These are phyloP conservation scores for Zoysia japonica DNA, from an alignment of 176 grass and related monocot species.

Conservation along the genomic window DNA sequence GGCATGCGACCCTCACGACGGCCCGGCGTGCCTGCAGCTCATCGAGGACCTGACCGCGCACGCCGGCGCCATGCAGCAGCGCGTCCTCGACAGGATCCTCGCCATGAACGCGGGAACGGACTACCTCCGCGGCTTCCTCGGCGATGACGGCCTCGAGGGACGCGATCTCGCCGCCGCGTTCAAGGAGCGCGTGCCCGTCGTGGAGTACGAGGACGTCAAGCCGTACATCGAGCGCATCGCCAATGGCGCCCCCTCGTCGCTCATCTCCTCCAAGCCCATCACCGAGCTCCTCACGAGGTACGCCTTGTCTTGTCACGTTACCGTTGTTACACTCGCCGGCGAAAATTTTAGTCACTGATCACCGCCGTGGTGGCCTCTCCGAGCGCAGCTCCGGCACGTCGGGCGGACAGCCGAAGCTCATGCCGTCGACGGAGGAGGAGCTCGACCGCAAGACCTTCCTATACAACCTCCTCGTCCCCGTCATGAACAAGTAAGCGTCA, in stretches of 20 bases:
- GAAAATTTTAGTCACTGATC: not conserved
- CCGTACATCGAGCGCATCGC: conserved; percentile 74
- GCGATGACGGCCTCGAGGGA: not conserved
- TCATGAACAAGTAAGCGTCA: conserved; percentile 63
- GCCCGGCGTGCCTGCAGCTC: conserved; percentile 46
- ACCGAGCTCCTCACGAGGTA: conserved; percentile 82
- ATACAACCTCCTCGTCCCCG: conserved; percentile 69
- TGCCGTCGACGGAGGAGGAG: conserved; percentile 76
- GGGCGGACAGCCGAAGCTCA: conserved; percentile 73
- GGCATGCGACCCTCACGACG: conserved; percentile 54
- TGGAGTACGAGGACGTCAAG: conserved; percentile 77
- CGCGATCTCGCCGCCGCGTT: conserved; percentile 32
- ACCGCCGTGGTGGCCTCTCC: not conserved
- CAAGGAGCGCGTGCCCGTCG: conserved; percentile 59
- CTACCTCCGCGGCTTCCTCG: conserved; percentile 63
- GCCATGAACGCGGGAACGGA: conserved; percentile 56
- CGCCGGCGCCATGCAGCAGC: conserved; percentile 52
- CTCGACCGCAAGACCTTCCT: conserved; percentile 81
- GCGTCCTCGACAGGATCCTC: conserved; percentile 60
- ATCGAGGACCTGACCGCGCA: conserved; percentile 65
- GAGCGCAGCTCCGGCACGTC: conserved; percentile 72
- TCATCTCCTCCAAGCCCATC: conserved; percentile 67
- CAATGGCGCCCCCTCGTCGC: conserved; percentile 54
- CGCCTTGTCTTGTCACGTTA: not conserved
- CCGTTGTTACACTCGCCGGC: not conserved